Evolutionary conservation across 176 grass and related monocot species (phyloP), one percentile per base, ranked within the genome.

Genomic region (Phyllostachys edulis): DNA sequence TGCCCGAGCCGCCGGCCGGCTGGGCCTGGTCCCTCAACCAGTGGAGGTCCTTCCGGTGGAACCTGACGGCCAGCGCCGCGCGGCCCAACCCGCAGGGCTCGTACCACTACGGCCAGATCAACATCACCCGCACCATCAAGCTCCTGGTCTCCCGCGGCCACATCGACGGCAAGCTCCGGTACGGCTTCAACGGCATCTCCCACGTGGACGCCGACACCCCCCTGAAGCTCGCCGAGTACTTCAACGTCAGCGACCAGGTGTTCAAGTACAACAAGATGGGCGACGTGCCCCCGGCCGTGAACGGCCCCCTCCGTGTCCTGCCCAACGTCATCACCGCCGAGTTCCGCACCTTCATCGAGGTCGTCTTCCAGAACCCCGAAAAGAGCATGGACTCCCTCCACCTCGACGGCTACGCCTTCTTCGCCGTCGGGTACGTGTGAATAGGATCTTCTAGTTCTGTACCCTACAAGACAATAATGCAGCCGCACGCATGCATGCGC

Each of bases 21-120:
- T 98, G 96, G 96, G 96, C 91, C 1, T 95, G 96, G 96, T 98
- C 93, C 17, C 42, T 98, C 74, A 98, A 92, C 87, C 96, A 98
- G 71, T 93, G 87, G 93, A 88, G 93, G 36, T 93, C 96, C 4
- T 95, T 98, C 87, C 84, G 91, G 16, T 98, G 96, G 96, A 98
- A 98, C 85, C 88, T 98, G 47, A 98, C 93, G 41, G 93, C 96
- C 12, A 98, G 96, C 72, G 96, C 96, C 26, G 96, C 96, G 24
- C 74, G 96, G 20, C 96, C 96, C 72, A 98, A 98, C 80, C 96
- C 96, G 38, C 96, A 98, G 91, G 96, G 96, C 0, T 98, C 96
- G 0, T 98, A 98, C 80, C 96, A 98, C 89, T 98, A 98, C 85
- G 96, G 96, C 2, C 89, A 89, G 90, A 98, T 98, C 79, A 90